A percentile compares a stretch with the other conserved stretches of the same genome.
Conservation (phyloP, 2,329 filamentous ascomycete genomes). For the Ophiostoma sp. region DNA sequence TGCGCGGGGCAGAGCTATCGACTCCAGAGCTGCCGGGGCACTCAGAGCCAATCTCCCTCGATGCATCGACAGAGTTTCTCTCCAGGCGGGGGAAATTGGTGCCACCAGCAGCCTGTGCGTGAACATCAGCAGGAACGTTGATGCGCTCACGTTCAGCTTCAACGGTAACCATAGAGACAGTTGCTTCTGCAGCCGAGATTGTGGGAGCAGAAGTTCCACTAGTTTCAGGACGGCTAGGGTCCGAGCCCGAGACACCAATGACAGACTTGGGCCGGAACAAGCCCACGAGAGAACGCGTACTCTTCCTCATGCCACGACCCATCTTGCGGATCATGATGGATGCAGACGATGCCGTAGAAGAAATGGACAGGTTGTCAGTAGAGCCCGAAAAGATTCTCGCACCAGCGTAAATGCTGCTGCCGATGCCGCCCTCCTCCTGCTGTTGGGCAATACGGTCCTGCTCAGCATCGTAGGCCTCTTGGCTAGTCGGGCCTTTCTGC, state of each 20-base stretch:
- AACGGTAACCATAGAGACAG: conserved; percentile 91
- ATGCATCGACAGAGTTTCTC: conserved; percentile 70
- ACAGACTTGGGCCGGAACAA: conserved; percentile 93
- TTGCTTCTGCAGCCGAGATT: conserved; percentile 47
- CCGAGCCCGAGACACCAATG: conserved; percentile 68
- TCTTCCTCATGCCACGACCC: conserved; percentile 97
- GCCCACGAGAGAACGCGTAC: conserved; percentile 82
- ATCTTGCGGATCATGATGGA: conserved; percentile 97
- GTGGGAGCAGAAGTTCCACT: conserved; percentile 37
- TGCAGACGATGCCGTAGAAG: conserved; percentile 81
- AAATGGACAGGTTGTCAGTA: conserved; percentile 90
- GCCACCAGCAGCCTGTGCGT: conserved; percentile 62
- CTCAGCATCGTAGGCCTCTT: conserved; percentile 74
- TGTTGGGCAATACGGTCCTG: conserved; percentile 86
- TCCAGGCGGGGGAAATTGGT: conserved; percentile 83
- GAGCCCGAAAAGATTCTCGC: conserved; percentile 82
- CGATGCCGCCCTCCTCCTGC: conserved; percentile 87
- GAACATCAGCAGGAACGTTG: conserved; percentile 67
- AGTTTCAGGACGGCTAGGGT: conserved; percentile 59
- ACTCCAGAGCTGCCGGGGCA: conserved; percentile 53
- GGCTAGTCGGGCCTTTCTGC: conserved; percentile 57
- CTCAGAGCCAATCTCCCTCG: conserved; percentile 45
- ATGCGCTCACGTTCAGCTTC: conserved; percentile 85
- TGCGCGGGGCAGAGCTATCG: conserved; percentile 61
- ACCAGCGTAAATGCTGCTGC: conserved; percentile 87